Conservation (phyloP, 257 asterid genomes). For the Striga asiatica region DNA sequence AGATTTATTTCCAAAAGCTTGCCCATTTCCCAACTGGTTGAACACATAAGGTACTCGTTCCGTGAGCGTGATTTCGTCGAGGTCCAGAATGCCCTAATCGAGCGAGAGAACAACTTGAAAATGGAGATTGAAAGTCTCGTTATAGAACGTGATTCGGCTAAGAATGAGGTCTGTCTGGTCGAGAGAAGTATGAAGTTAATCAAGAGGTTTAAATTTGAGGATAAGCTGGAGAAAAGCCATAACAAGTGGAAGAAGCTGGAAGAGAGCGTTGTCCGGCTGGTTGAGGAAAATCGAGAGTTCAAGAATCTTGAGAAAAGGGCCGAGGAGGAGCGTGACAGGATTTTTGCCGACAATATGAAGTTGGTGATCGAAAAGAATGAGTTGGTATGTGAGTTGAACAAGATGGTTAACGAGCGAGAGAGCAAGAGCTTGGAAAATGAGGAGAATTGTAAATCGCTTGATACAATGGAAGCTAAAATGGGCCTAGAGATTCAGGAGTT, state of each 20-base stretch:
- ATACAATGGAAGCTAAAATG: not conserved
- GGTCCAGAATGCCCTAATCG: not conserved
- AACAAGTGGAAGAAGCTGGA: conserved; percentile 7
- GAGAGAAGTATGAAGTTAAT: conserved; percentile 2
- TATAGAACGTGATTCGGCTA: conserved; percentile 1
- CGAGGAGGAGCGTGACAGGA: not conserved
- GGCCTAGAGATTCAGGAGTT: not conserved
- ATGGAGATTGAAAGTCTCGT: conserved; percentile 18
- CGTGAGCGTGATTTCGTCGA: conserved; percentile 13
- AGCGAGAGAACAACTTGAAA: not conserved
- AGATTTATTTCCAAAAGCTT: not conserved
- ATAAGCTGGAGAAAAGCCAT: conserved; percentile 4
- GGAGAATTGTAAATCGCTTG: not conserved
- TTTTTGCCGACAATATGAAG: not conserved
- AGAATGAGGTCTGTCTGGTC: conserved; percentile 7
- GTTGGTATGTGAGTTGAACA: not conserved
- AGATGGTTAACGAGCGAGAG: not conserved
- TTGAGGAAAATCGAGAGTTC: not conserved
- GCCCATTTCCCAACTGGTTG: conserved; percentile 18
- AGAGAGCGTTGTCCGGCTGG: conserved; percentile 9
- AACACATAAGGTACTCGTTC: conserved; percentile 12
- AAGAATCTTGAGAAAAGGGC: not conserved
- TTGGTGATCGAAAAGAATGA: not conserved
- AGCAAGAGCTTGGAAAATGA: not conserved
- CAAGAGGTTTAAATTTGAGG: conserved; percentile 8